Evolutionary conservation across 371 early-diverging fungal species (phyloP).

Genomic region (Mucor lusitanicus): DNA sequence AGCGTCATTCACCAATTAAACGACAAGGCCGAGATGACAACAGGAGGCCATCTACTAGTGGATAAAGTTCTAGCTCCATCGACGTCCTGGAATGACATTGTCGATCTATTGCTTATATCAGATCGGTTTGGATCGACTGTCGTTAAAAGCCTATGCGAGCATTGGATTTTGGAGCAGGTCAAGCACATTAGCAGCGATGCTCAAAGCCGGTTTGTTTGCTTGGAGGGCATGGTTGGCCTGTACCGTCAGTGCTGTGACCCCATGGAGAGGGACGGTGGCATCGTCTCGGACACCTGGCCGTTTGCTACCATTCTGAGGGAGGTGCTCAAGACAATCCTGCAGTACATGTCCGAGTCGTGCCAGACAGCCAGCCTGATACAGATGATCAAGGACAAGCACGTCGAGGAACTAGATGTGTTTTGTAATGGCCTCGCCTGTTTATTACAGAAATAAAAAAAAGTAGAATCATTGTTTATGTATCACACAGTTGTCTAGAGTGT

Average conservation of each 20-base stretch:
- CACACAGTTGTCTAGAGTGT: not conserved
- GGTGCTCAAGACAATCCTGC: conserved; percentile 9
- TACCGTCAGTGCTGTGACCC: conserved; percentile 32
- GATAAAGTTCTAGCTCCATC: not conserved
- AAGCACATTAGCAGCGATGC: not conserved
- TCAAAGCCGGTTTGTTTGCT: not conserved
- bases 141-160: conserved; percentile 24
- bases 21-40: not conserved
- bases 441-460: conserved; percentile 4
- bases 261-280: conserved; percentile 22
- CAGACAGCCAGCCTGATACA: conserved; percentile 15
- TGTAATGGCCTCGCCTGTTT: conserved; percentile 27
- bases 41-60: no score
- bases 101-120: conserved; percentile 28
- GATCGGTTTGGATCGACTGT: conserved; percentile 27
- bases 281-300: conserved; percentile 30
- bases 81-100: conserved; percentile 21
- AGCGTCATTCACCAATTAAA: conserved; percentile 12
- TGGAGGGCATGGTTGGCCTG: conserved; percentile 26
- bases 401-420: conserved; percentile 28
- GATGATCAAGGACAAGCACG: conserved; percentile 24
- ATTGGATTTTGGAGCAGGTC: conserved; percentile 28
- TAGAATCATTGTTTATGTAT: not conserved
- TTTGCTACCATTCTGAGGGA: conserved; percentile 20
- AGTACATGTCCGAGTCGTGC: conserved; percentile 10